Base-by-base conservation (phyloP, 345 rosid species). In the Acer negundo region DNA sequence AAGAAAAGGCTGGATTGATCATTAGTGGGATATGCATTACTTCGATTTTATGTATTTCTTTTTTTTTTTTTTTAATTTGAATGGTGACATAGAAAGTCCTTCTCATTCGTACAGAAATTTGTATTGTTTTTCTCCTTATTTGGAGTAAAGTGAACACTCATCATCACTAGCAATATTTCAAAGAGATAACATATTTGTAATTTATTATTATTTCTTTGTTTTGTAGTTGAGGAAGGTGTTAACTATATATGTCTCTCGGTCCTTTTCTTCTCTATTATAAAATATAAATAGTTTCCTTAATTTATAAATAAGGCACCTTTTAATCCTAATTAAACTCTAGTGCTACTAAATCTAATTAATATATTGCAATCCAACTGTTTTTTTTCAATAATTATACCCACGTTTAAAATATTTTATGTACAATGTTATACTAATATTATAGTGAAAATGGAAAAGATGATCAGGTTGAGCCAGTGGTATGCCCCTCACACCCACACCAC, bases 21-120 rank as follows among this genome's bases (percentile, higher is more conserved):
- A 42, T 63, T 78, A 68, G 84, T 78, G 84, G 82, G 73, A 84
- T 78, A 31, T 22, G 78, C 78, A 75, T 74, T 61, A 66, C 9
- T 59, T 63, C 8, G 24, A 59, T 19, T 59, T 59, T 59, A 16
- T 53, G n/a, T 20, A 35, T 3, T 4, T 67, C 19, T 47, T 24
- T 31, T 26, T 53, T 47, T 6, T 6, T 4, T 62, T 24, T 47
- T 24, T 31, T 26, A 35, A 35, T 35, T 35, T 35, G 38, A n/a
- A 80, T 73, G 67, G 63, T 82, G 81, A 80, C 79, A 67, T 67
- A 76, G 75, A 78, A 78, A 75, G 78, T 75, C 40, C 28, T 55
- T 15, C 72, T n/a, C n/a, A 23, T 8, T 35, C 75, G 22, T 23
- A 2, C 38, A 19, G 51, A 35, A 68, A 61, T 35, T 35, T 35